Percentiles rank a stretch among this genome's conserved stretches.
These are phyloP conservation scores for Boletus vermiculosoides DNA, from an alignment of 768 basidiomycete species.

Conservation along the genomic window DNA sequence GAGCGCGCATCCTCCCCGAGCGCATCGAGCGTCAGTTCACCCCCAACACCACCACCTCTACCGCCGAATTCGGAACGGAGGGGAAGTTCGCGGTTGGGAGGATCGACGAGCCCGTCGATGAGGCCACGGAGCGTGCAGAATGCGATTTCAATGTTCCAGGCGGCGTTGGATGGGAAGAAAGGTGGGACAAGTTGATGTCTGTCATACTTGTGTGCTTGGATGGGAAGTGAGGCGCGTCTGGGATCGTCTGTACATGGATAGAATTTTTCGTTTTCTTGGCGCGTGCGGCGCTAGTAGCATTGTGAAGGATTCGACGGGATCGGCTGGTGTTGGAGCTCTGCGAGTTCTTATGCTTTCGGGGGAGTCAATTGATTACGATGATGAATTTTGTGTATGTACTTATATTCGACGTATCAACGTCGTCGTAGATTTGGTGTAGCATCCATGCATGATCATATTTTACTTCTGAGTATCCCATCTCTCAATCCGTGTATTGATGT, in stretches of 20 bases:
- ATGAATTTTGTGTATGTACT: neutral
- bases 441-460: no score
- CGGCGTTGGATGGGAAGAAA: conserved; percentile 29
- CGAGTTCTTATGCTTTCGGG: neutral
- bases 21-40: conserved; percentile 23
- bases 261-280: neutral
- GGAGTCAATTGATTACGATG: neutral
- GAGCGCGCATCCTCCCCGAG: conserved; percentile 28
- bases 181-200: conserved; percentile 12
- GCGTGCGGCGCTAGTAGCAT: neutral
- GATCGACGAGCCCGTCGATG: conserved; percentile 20
- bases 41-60: conserved; percentile 25
- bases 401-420: neutral
- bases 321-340: neutral
- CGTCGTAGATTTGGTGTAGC: neutral
- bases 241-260: neutral
- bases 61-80: conserved; percentile 17
- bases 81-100: conserved; percentile 18
- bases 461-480: no score
- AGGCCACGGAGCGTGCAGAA: conserved; percentile 24
- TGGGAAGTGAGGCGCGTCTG: neutral
- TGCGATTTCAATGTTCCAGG: conserved; percentile 29
- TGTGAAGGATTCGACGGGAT: neutral
- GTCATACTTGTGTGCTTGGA: neutral
- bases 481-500: no score